These are phyloP conservation scores for Fraxinus floribunda DNA, from an alignment of 305 asterid species.

Conservation along the genomic window DNA sequence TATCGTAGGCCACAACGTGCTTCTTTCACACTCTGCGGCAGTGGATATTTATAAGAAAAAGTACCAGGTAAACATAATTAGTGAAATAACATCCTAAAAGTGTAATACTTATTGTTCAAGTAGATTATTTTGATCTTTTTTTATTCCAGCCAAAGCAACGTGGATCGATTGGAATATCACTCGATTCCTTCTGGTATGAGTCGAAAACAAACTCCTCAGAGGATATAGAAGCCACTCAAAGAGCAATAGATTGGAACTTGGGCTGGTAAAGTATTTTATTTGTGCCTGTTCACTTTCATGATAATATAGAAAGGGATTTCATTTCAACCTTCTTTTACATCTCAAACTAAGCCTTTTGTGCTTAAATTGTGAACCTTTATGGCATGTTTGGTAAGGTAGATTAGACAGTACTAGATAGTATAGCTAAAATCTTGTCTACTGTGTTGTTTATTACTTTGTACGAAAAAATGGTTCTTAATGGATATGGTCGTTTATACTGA, in stretches of 20 bases:
- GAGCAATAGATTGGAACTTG: conserved; percentile 68
- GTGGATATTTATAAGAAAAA: conserved; percentile 56
- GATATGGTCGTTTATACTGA: not conserved
- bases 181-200: conserved; percentile 78
- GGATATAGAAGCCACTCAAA: conserved; percentile 61
- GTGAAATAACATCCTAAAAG: not conserved
- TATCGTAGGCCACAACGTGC: conserved; percentile 63
- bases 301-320: not conserved
- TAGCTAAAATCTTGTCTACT: too few relatives aligned
- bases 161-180: conserved; percentile 72
- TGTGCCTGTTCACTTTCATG: not conserved
- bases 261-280: conserved; percentile 63
- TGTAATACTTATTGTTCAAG: not conserved
- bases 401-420: not conserved
- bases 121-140: not conserved
- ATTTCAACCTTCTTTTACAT: not conserved
- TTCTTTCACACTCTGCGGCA: conserved; percentile 66
- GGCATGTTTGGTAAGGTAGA: not conserved
- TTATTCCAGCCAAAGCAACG: conserved; percentile 44
- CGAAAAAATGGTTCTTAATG: not conserved
- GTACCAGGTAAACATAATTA: conserved; percentile 48
- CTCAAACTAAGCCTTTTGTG: not conserved
- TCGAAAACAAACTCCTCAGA: conserved; percentile 46
- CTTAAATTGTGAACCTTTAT: not conserved
- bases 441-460: not conserved